Conservation (phyloP, 139 green algal genomes). For the Coccomyxa sp. region DNA sequence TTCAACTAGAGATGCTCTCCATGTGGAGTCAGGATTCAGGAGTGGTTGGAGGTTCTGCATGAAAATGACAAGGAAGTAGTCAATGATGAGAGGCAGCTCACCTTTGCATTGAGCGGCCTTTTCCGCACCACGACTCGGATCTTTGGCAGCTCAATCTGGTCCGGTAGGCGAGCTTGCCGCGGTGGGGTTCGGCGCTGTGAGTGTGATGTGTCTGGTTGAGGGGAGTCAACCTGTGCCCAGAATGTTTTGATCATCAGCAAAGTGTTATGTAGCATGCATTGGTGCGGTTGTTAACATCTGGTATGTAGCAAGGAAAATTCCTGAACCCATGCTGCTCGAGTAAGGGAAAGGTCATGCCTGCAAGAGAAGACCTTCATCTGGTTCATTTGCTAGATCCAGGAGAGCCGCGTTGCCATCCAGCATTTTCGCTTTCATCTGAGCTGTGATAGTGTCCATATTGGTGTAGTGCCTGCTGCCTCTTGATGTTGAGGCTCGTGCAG, state of each 20-base stretch:
- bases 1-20: no score
- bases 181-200: background rate
- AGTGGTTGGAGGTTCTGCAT: no score
- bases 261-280: no score
- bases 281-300: no score
- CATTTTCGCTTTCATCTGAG: background rate
- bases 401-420: conserved; percentile 33
- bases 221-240: background rate
- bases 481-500: background rate
- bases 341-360: background rate
- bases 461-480: background rate
- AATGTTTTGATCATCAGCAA: no score
- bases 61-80: no score
- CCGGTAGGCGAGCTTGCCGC: conserved; percentile 3
- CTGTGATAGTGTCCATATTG: background rate
- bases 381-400: conserved; percentile 71
- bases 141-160: conserved; percentile 32
- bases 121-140: conserved; percentile 94
- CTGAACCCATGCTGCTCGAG: background rate
- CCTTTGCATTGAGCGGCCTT: conserved; percentile 89
- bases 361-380: conserved; percentile 30
- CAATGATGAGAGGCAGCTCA: conserved; percentile 26
- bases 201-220: background rate
- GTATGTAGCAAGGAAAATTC: no score
- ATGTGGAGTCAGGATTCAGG: no score